Evolutionary conservation across 108 stramenopile species (phyloP).

Genomic region (Discostella stelligeroides): DNA sequence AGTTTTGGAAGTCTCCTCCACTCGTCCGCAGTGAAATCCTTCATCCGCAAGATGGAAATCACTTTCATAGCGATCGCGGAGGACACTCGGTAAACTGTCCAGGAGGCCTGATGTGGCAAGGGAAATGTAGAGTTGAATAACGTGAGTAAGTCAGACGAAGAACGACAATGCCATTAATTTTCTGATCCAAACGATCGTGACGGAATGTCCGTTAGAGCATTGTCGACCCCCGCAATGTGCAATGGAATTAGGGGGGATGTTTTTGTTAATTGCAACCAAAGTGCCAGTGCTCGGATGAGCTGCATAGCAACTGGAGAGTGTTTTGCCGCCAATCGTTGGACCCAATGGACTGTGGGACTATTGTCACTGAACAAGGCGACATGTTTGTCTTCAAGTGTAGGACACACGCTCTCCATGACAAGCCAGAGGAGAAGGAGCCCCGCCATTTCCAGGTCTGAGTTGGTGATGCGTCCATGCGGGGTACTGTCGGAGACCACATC

Average conservation of each 20-base stretch:
- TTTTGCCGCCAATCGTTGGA: neutral
- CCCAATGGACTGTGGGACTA: neutral
- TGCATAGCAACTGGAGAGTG: neutral
- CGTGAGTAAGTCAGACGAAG: no score
- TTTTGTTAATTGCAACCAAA: neutral
- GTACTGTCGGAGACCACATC: neutral
- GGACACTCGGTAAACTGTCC: no score
- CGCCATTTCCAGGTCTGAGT: constrained; percentile 24
- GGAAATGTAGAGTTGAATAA: no score
- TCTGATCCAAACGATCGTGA: no score
- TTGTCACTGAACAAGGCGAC: neutral
- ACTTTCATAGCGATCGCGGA: no score
- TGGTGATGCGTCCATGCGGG: neutral
- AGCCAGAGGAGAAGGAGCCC: constrained; percentile 17
- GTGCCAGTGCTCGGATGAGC: constrained; percentile 9
- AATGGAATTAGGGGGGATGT: neutral
- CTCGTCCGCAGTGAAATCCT: no score
- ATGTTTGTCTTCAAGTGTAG: neutral
- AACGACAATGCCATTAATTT: no score
- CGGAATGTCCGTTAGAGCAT: neutral
- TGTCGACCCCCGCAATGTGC: neutral
- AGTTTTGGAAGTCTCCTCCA: no score
- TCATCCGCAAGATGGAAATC: no score
- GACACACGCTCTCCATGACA: neutral
- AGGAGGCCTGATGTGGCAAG: no score